Percentiles rank a stretch among this genome's conserved stretches.
Conservation (phyloP, 176 grass and related monocot species). For the Zea luxurians region DNA sequence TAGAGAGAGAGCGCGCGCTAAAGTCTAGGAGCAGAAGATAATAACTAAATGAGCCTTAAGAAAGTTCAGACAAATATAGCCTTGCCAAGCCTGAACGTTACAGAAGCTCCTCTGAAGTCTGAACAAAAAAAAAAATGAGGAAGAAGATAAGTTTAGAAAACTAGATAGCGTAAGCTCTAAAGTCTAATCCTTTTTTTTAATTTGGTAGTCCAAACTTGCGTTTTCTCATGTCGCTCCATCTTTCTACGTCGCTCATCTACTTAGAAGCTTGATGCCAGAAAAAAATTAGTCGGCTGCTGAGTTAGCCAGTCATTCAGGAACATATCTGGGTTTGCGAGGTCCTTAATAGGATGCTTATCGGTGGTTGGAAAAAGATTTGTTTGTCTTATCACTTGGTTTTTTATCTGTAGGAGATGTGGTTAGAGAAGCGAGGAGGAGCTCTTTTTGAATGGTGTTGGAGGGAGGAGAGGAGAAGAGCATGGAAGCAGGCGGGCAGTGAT, state of each 20-base stretch:
- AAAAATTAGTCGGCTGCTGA: neutral
- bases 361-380: neutral
- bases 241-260: neutral
- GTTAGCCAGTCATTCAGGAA: conserved; percentile 5
- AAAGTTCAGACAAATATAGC: conserved; percentile 32
- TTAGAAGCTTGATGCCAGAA: neutral
- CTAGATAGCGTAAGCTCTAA: no score
- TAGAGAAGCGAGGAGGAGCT: neutral
- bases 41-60: conserved; percentile 2
- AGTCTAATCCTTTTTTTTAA: neutral
- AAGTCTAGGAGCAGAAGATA: conserved; percentile 14
- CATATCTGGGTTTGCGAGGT: neutral
- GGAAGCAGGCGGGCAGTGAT: conserved; percentile 35
- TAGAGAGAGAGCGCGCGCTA: conserved; percentile 23
- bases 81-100: neutral
- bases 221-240: no score
- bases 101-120: no score
- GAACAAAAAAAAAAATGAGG: no score
- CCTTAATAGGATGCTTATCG: conserved; percentile 12
- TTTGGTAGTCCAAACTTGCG: no score
- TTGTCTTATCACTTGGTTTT: neutral
- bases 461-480: conserved; percentile 23
- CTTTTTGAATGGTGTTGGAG: conserved; percentile 47
- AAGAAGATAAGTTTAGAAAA: no score
- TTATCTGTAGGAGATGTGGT: neutral